Conservation (phyloP, 345 rosid genomes). For the Viola odorata region DNA sequence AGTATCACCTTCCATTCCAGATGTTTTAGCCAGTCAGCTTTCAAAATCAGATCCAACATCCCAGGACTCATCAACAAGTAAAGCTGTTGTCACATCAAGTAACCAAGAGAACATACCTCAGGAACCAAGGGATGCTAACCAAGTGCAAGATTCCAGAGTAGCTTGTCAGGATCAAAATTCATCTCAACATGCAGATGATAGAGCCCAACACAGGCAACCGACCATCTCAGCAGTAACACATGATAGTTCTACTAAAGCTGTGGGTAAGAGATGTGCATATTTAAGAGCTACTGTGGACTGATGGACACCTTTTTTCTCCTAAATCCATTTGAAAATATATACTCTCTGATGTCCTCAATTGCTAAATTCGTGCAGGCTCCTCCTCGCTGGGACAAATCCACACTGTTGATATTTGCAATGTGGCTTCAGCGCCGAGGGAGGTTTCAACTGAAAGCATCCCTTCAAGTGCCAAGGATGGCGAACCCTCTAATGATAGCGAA, state of each 20-base stretch:
- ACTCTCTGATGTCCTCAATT: slow-evolving; percentile 9
- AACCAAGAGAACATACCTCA: neutral
- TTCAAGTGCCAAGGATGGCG: slow-evolving; percentile 6
- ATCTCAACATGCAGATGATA: slow-evolving; percentile 12
- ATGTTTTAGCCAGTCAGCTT: slow-evolving; percentile 45
- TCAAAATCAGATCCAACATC: slow-evolving; percentile 26
- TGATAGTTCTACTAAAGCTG: slow-evolving; percentile 13
- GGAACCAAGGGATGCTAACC: slow-evolving; percentile 12
- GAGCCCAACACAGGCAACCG: slow-evolving; percentile 13
- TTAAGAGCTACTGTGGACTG: neutral
- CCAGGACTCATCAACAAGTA: slow-evolving; percentile 18
- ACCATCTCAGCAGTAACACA: slow-evolving; percentile 10
- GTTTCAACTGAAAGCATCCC: slow-evolving; percentile 11
- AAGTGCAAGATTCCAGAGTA: slow-evolving; percentile 12
- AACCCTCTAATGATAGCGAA: slow-evolving; percentile 9
- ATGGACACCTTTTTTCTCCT: neutral
- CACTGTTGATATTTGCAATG: slow-evolving; percentile 6
- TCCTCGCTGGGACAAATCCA: slow-evolving; percentile 13
- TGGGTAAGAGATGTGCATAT: slow-evolving; percentile 22
- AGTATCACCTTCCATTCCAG: slow-evolving; percentile 31
- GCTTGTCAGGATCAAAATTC: slow-evolving; percentile 12
- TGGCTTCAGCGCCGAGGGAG: slow-evolving; percentile 15
- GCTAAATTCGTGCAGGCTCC: slow-evolving; percentile 12
- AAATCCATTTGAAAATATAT: neutral
- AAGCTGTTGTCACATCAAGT: slow-evolving; percentile 6